Conservation (phyloP, 2,329 filamentous ascomycete genomes). For the Neonectria coccinea region DNA sequence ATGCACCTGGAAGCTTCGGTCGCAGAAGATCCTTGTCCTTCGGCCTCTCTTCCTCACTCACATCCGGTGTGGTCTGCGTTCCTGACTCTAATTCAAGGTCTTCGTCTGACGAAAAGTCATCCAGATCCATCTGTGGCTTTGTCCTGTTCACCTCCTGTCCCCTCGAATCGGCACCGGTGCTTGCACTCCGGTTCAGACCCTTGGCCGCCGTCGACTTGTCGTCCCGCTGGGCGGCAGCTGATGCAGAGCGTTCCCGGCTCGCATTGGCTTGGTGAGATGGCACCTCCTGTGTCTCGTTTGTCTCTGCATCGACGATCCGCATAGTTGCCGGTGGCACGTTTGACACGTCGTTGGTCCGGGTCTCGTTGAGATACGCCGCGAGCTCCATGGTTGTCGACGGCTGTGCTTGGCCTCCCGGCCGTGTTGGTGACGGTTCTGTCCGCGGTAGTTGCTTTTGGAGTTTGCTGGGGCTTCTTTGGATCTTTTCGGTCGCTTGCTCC, state of each 20-base stretch:
- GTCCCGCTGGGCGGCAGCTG: conserved; percentile 52
- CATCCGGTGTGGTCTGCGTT: conserved; percentile 34
- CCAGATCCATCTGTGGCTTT: conserved; percentile 73
- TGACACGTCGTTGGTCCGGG: conserved; percentile 63
- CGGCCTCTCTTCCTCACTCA: conserved; percentile 33
- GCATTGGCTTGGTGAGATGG: conserved; percentile 49
- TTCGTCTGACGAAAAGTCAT: conserved; percentile 74
- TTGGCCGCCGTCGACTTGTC: conserved; percentile 49
- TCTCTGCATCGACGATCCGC: conserved; percentile 69
- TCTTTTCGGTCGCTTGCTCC: conserved; percentile 60
- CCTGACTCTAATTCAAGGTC: conserved; percentile 50
- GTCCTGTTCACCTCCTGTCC: conserved; percentile 63
- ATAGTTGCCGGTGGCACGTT: conserved; percentile 68
- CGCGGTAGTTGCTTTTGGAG: conserved; percentile 75
- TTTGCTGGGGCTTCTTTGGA: conserved; percentile 73
- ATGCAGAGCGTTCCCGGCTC: conserved; percentile 49
- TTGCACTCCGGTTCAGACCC: conserved; percentile 42
- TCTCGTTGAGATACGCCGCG: conserved; percentile 57
- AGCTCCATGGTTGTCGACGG: conserved; percentile 55
- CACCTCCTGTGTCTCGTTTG: conserved; percentile 55
- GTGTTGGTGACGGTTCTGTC: conserved; percentile 59
- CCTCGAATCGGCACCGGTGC: conserved; percentile 59
- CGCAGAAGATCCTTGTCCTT: conserved; percentile 43
- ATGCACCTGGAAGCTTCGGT: conserved; percentile 55
- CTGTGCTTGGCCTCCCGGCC: conserved; percentile 45